Conservation (phyloP, 2,329 filamentous ascomycete species). For the Pseudogymnoascus sp. region DNA sequence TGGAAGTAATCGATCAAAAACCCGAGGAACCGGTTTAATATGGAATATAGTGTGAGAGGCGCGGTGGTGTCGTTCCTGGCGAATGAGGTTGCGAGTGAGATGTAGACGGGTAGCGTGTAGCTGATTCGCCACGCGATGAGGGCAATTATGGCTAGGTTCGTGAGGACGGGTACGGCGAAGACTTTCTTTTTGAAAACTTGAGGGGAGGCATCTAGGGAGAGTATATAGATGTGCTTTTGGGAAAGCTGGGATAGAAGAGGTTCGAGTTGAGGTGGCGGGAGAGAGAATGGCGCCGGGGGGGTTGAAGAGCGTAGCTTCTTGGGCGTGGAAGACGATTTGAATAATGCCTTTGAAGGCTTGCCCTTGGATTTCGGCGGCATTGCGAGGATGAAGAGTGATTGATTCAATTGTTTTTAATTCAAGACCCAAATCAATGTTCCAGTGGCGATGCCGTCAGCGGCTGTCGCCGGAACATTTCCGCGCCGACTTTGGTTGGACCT, state of each 20-base stretch:
- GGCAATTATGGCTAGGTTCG: conserved; percentile 62
- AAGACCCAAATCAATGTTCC: background rate
- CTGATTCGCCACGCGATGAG: conserved; percentile 63
- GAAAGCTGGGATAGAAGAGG: conserved; percentile 62
- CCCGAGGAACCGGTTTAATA: conserved; percentile 45
- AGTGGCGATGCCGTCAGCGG: conserved; percentile 1
- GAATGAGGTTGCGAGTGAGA: conserved; percentile 35
- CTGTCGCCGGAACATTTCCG: conserved; percentile 7
- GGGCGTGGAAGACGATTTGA: background rate
- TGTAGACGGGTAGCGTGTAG: conserved; percentile 65
- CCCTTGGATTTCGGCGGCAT: conserved; percentile 3
- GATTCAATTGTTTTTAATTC: background rate
- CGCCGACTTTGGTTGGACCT: conserved; percentile 5
- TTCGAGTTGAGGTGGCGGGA: conserved; percentile 53
- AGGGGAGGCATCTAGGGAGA: conserved; percentile 70
- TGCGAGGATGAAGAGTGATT: background rate
- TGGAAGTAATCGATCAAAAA: conserved; percentile 71
- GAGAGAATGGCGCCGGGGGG: conserved; percentile 60
- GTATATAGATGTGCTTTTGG: conserved; percentile 68
- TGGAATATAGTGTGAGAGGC: background rate
- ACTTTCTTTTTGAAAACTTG: conserved; percentile 70
- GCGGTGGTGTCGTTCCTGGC: background rate
- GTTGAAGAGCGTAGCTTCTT: conserved; percentile 12
- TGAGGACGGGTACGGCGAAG: conserved; percentile 68
- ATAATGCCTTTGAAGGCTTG: background rate